Evolutionary conservation across 805 yeast species (phyloP).

Genomic region (Phaffomyces antillensis): DNA sequence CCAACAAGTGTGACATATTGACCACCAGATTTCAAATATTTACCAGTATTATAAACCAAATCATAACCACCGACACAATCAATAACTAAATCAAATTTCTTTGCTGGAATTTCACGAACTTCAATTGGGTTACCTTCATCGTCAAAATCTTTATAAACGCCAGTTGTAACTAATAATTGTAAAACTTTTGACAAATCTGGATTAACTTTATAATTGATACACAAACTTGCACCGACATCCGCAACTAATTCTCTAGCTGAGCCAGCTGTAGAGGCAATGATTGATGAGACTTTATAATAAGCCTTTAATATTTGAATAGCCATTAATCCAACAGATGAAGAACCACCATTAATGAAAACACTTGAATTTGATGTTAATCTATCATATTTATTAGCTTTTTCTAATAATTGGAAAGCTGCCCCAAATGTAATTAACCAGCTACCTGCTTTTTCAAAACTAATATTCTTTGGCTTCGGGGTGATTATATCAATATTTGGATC

Average conservation of each 20-base stretch:
- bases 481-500: constrained; percentile 46
- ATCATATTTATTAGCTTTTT: constrained; percentile 18
- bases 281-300: constrained; percentile 37
- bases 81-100: constrained; percentile 52
- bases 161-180: constrained; percentile 18
- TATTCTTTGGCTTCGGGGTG: constrained; percentile 37
- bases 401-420: constrained; percentile 48
- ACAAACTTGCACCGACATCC: constrained; percentile 44
- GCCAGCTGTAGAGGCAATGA: constrained; percentile 55
- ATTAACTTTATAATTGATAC: constrained; percentile 40
- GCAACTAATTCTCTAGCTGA: constrained; percentile 38
- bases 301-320: constrained; percentile 53
- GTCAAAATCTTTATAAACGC: constrained; percentile 27
- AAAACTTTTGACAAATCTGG: constrained; percentile 15
- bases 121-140: constrained; percentile 21
- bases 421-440: constrained; percentile 57
- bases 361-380: constrained; percentile 34
- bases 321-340: constrained; percentile 65
- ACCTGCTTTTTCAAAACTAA: constrained; percentile 50
- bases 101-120: constrained; percentile 11
- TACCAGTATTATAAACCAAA: constrained; percentile 31
- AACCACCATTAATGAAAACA: constrained; percentile 68
- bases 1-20: constrained; percentile 58
- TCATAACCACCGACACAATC: constrained; percentile 68
- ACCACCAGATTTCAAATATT: constrained; percentile 42